phyloP scores from a whole-genome alignment of 306 rosid species.

The Myrica gale region DNA sequence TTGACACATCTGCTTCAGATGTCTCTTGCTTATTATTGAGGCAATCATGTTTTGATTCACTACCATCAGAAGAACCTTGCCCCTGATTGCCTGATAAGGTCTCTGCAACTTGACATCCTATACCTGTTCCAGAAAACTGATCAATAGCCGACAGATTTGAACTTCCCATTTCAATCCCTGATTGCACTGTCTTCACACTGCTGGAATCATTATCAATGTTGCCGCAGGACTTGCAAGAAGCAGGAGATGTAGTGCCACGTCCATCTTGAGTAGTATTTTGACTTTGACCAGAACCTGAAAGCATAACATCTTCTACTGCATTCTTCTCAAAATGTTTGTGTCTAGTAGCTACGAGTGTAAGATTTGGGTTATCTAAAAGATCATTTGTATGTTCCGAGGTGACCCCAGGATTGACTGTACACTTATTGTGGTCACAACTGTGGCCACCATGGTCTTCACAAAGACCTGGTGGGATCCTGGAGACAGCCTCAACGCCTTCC shows the following conservation, averaged over 20 bases:
- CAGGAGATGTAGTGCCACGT: slow-evolving; percentile 22
- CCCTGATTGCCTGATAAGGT: slow-evolving; percentile 31
- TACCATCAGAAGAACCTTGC: slow-evolving; percentile 30
- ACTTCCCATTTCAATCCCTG: slow-evolving; percentile 13
- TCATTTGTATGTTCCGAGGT: slow-evolving; percentile 12
- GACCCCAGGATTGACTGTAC: slow-evolving; percentile 1
- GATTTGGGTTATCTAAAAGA: slow-evolving; percentile 10
- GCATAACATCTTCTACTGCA: slow-evolving; percentile 13
- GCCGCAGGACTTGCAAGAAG: slow-evolving; percentile 23
- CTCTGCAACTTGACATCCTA: slow-evolving; percentile 24
- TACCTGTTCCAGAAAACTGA: slow-evolving; percentile 25
- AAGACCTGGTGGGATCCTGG: slow-evolving; percentile 6
- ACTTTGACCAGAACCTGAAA: slow-evolving; percentile 21
- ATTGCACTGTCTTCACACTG: slow-evolving; percentile 25
- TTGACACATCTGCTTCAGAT: slow-evolving; percentile 30
- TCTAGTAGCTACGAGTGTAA: neutral
- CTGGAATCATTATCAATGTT: slow-evolving; percentile 29
- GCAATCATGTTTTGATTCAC: slow-evolving; percentile 24
- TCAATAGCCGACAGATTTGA: slow-evolving; percentile 13
- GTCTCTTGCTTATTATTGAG: slow-evolving; percentile 28
- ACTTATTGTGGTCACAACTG: neutral
- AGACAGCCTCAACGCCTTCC: slow-evolving; percentile 21
- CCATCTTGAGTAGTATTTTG: slow-evolving; percentile 19
- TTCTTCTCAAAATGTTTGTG: slow-evolving; percentile 15
- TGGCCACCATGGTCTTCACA: slow-evolving; percentile 20